Conservation (phyloP, 2,329 filamentous ascomycete species). For the Colletotrichum sp. region DNA sequence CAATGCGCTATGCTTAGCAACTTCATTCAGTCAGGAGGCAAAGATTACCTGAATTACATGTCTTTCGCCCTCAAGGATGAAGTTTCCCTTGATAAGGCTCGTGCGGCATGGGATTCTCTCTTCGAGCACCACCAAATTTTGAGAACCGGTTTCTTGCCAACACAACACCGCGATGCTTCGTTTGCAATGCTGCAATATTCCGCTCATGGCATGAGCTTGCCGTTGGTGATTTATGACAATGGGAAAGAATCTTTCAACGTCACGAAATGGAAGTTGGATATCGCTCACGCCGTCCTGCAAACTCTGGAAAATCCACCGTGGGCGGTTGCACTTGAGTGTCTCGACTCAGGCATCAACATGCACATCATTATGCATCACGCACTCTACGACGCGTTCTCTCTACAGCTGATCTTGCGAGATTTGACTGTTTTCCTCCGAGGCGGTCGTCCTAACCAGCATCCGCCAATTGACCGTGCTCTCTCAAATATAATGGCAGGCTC, state of each 20-base stretch:
- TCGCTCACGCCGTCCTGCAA: conserved; percentile 37
- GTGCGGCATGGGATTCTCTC: conserved; percentile 63
- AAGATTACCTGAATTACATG: conserved; percentile 78
- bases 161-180: conserved; percentile 63
- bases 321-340: conserved; percentile 57
- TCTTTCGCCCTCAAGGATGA: conserved; percentile 52
- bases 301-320: conserved; percentile 65
- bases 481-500: conserved; percentile 44
- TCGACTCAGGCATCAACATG: conserved; percentile 32
- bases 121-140: conserved; percentile 71
- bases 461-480: conserved; percentile 39
- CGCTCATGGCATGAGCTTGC: not conserved
- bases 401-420: conserved; percentile 68
- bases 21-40: conserved; percentile 70
- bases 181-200: conserved; percentile 78
- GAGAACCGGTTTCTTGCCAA: conserved; percentile 72
- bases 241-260: conserved; percentile 30
- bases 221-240: conserved; percentile 23
- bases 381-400: conserved; percentile 82
- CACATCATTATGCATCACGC: conserved; percentile 74
- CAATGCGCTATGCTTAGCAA: conserved; percentile 83
- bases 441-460: not conserved
- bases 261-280: conserved; percentile 40
- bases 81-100: conserved; percentile 46
- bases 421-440: conserved; percentile 44